A percentile compares a stretch with the other conserved stretches of the same genome.
Evolutionary conservation across 2,329 filamentous ascomycete species (phyloP).

Genomic region (Colletotrichum somersetense): DNA sequence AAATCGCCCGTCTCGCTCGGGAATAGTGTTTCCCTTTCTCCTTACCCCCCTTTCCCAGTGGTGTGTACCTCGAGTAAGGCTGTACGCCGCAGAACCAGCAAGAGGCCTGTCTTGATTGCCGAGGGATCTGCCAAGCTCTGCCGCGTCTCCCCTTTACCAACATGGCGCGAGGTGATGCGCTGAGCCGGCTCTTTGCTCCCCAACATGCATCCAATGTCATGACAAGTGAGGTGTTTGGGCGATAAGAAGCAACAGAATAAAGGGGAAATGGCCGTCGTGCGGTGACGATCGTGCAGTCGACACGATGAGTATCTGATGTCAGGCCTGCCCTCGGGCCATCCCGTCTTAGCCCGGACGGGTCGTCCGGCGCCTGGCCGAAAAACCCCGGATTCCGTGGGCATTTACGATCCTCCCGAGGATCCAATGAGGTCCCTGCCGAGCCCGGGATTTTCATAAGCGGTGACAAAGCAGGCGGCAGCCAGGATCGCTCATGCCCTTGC

Average conservation of each 20-base stretch:
- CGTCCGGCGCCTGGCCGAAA: slow-evolving; percentile 29
- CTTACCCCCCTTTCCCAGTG: background rate
- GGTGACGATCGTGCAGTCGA: background rate
- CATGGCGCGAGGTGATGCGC: background rate
- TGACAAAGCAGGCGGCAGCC: background rate
- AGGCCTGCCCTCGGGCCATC: background rate
- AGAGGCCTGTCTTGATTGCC: background rate
- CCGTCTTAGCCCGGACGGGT: slow-evolving; percentile 6
- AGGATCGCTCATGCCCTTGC: background rate
- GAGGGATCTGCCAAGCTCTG: background rate
- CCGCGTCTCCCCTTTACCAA: background rate
- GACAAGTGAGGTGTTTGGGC: no score
- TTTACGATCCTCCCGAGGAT: background rate
- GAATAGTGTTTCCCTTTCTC: background rate
- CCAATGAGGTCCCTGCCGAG: no score
- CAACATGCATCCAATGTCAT: no score
- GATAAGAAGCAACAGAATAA: background rate
- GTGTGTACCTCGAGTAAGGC: background rate
- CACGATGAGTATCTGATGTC: background rate
- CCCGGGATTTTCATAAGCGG: background rate
- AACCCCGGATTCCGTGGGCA: background rate
- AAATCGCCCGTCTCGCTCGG: background rate
- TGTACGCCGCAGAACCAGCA: background rate
- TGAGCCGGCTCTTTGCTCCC: no score
- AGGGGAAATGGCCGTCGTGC: no score